Evolutionary conservation across 2,329 filamentous ascomycete species (phyloP), one percentile per base, ranked within the genome.

Genomic region (Mycosphaerella sp.): DNA sequence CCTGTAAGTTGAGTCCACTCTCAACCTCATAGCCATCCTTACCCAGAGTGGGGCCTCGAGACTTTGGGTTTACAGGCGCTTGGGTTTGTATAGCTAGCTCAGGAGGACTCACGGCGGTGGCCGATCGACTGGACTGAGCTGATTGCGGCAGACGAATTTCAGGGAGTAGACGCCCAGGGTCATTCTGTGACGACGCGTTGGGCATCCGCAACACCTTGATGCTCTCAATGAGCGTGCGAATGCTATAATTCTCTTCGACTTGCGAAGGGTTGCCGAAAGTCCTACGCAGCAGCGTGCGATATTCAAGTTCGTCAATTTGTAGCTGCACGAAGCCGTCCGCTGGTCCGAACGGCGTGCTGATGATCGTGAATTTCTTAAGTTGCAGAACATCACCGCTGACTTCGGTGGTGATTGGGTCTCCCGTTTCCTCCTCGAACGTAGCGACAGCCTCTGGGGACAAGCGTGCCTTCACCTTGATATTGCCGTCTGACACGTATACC

Each of bases 331-430:
- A 57, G 7, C 56, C 57, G 25, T 64, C 59, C 12, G 50, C 39
- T 8, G 59, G 56, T 16, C 63, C 64, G 25, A 58, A 59, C 1
- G 60, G 53, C 1, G 63, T 64, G 51, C 62, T 64, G 35, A 65
- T 49, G 7, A 66, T 50, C 1, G 56, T 63, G 44, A 62, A 50
- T 12, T 41, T 39, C 13, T 42, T 49, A 39, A 63, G 41, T 12
- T 54, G 48, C 21, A 67, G 47, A 8, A 67, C 50, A 49, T 67
- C 64, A 16, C 60, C 60, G 8, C 50, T 61, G 17, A 56, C 58
- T 16, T 63, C 58, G 6, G 30, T 30, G 25, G 34, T 51, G 14
- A 64, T 43, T 8, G 54, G 34, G 27, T 57, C 59, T 2, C 53
- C 62, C 8, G 55, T 53, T 17, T 62, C 64, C 9, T 51, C 54